These are phyloP conservation scores for Tuber brumale DNA, from an alignment of 495 filamentous ascomycete species.

Conservation along the genomic window DNA sequence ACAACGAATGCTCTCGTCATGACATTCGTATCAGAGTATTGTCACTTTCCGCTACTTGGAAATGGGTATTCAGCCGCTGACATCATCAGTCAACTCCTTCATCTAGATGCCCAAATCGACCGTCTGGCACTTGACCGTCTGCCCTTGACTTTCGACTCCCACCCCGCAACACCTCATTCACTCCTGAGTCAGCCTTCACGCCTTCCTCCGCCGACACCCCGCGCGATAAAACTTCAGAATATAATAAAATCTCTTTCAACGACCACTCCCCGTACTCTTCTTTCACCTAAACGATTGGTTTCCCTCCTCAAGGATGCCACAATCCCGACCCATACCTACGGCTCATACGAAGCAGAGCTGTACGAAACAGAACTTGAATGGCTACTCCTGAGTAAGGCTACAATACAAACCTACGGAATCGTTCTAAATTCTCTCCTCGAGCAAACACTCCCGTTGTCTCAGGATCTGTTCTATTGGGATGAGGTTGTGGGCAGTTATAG, in stretches of 20 bases:
- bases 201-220: slow-evolving; percentile 20
- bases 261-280: slow-evolving; percentile 40
- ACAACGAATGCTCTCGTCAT: slow-evolving; percentile 27
- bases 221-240: slow-evolving; percentile 49
- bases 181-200: slow-evolving; percentile 15
- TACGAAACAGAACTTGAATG: slow-evolving; percentile 75
- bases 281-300: slow-evolving; percentile 50
- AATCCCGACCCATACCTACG: slow-evolving; percentile 40
- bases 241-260: slow-evolving; percentile 56
- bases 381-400: slow-evolving; percentile 79
- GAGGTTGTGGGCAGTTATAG: slow-evolving; percentile 65
- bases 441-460: slow-evolving; percentile 68
- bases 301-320: slow-evolving; percentile 56
- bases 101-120: slow-evolving; percentile 73
- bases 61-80: slow-evolving; percentile 19
- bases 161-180: slow-evolving; percentile 35
- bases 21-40: slow-evolving; percentile 42
- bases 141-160: slow-evolving; percentile 10
- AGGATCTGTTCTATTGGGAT: slow-evolving; percentile 92
- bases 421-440: slow-evolving; percentile 66
- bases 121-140: slow-evolving; percentile 54
- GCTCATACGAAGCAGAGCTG: slow-evolving; percentile 37
- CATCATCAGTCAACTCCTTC: slow-evolving; percentile 63
- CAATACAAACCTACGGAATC: slow-evolving; percentile 73
- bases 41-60: neutral